phyloP scores from a whole-genome alignment of 73 alveolate species.

The Uronychia setigera region DNA sequence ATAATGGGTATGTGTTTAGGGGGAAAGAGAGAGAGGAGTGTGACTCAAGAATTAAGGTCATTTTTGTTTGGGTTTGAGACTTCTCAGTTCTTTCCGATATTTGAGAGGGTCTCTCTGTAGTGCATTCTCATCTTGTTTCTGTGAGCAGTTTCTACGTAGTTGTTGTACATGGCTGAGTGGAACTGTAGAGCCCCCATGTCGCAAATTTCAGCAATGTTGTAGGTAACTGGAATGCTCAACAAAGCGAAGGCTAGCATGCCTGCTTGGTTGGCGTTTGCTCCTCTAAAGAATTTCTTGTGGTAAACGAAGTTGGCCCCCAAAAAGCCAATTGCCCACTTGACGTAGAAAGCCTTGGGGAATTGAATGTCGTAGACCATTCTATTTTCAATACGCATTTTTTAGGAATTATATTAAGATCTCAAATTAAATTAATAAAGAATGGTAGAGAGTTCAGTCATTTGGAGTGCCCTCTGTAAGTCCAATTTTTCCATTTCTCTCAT shows the following conservation, averaged over 20 bases:
- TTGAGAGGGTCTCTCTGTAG: too few relatives aligned
- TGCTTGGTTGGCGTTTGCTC: not conserved
- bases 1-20: too few relatives aligned
- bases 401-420: not conserved
- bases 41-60: too few relatives aligned
- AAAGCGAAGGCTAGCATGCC: not conserved
- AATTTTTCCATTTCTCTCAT: not conserved
- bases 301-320: not conserved
- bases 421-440: too few relatives aligned
- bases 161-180: not conserved
- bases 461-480: too few relatives aligned
- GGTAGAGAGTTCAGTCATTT: too few relatives aligned
- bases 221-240: not conserved
- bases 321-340: not conserved
- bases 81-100: too few relatives aligned
- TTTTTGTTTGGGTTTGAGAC: too few relatives aligned
- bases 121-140: not conserved
- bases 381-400: not conserved
- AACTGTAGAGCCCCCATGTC: not conserved
- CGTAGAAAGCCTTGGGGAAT: not conserved
- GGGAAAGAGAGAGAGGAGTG: too few relatives aligned
- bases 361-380: not conserved
- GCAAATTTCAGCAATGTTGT: not conserved
- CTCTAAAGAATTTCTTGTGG: not conserved
- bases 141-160: not conserved